A percentile compares a stretch with the other conserved stretches of the same genome.
These are phyloP conservation scores for Orbilia brochopaga DNA, from an alignment of 2,329 filamentous ascomycete genomes.

Conservation along the genomic window DNA sequence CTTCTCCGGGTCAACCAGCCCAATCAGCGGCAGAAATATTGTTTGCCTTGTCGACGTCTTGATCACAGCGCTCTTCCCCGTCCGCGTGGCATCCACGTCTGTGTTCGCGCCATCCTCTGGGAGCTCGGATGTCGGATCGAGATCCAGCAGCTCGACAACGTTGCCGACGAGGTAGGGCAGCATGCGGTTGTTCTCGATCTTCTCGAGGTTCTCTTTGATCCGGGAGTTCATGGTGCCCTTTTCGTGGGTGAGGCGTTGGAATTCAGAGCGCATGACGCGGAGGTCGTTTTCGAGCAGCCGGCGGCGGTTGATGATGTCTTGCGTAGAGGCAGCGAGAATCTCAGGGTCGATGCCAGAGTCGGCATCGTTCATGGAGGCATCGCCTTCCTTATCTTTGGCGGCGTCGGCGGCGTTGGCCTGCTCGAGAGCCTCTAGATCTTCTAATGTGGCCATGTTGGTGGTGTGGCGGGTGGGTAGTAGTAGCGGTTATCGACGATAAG, in stretches of 20 bases:
- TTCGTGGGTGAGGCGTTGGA: slow-evolving; percentile 90
- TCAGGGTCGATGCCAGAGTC: slow-evolving; percentile 82
- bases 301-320: slow-evolving; percentile 89
- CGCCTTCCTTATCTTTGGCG: slow-evolving; percentile 64
- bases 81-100: slow-evolving; percentile 92
- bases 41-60: slow-evolving; percentile 98
- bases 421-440: slow-evolving; percentile 89
- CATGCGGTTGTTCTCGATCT: slow-evolving; percentile 99
- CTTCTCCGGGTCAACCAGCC: slow-evolving; percentile 91
- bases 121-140: slow-evolving; percentile 94
- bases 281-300: slow-evolving; percentile 96
- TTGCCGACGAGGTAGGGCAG: slow-evolving; percentile 97
- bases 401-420: slow-evolving; percentile 71
- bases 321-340: slow-evolving; percentile 88
- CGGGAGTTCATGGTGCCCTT: slow-evolving; percentile 96
- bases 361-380: slow-evolving; percentile 83
- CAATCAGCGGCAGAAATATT: slow-evolving; percentile 96
- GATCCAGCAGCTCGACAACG: slow-evolving; percentile 93
- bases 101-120: slow-evolving; percentile 98
- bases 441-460: slow-evolving; percentile 77
- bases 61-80: slow-evolving; percentile 98
- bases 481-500: slow-evolving; percentile 9
- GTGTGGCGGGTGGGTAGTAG: slow-evolving; percentile 8
- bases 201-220: slow-evolving; percentile 98
- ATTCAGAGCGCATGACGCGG: slow-evolving; percentile 98